Evolutionary conservation across 345 rosid genomes (phyloP).

Genomic region (Populus davidiana): DNA sequence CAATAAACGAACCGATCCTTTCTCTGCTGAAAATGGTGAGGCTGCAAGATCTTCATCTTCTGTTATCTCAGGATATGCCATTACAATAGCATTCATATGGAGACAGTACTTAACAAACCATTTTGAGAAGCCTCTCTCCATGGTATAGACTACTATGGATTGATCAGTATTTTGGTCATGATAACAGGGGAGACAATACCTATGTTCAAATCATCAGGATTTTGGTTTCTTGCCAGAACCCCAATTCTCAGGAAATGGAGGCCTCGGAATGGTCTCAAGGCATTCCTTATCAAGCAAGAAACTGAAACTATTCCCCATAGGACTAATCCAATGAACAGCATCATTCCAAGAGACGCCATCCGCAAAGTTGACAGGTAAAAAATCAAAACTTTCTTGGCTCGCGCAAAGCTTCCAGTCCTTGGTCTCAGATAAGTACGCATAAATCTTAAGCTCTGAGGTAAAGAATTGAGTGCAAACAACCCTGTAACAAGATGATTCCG

Average conservation of each 20-base stretch:
- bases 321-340: conserved; percentile 18
- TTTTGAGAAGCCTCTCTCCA: conserved; percentile 1
- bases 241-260: conserved; percentile 4
- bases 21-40: not conserved
- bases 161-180: not conserved
- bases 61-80: conserved; percentile 16
- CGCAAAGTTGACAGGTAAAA: not conserved
- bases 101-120: conserved; percentile 10
- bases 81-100: not conserved
- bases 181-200: not conserved
- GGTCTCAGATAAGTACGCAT: conserved; percentile 15
- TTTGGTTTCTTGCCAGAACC: not conserved
- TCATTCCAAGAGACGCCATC: conserved; percentile 20
- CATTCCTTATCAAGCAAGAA: conserved; percentile 2
- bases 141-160: conserved; percentile 16
- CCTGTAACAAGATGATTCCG: conserved; percentile 14
- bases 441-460: not conserved
- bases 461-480: conserved; percentile 6
- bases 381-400: not conserved
- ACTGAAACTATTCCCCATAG: not conserved
- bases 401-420: conserved; percentile 3
- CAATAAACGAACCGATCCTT: not conserved
- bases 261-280: conserved; percentile 1
- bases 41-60: not conserved
- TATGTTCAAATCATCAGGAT: not conserved